These are phyloP conservation scores for Nicotiana tomentosiformis DNA, from an alignment of 257 asterid genomes.

Conservation along the genomic window DNA sequence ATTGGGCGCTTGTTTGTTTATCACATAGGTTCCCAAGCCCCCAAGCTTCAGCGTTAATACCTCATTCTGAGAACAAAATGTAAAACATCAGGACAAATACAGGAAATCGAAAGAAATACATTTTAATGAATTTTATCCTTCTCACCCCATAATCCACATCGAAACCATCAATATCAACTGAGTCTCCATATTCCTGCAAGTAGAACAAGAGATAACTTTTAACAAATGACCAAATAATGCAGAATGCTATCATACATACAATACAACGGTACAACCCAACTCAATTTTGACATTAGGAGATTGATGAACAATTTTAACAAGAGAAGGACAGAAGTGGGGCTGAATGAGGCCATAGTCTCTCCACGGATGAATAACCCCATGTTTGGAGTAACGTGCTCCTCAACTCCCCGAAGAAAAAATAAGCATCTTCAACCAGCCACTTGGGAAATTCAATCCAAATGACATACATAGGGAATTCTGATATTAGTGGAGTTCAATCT, in stretches of 20 bases:
- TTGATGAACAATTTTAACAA: background rate
- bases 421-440: background rate
- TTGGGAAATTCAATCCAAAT: background rate
- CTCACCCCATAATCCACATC: slow-evolving; percentile 92
- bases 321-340: background rate
- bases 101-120: background rate
- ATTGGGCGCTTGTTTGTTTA: slow-evolving; percentile 91
- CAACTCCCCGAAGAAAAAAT: background rate
- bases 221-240: background rate
- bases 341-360: background rate
- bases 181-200: slow-evolving; percentile 76
- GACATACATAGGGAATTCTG: background rate
- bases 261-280: background rate
- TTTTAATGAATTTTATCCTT: background rate
- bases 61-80: slow-evolving; percentile 51
- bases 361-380: background rate
- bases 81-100: slow-evolving; percentile 13
- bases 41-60: slow-evolving; percentile 91
- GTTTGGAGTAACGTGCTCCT: background rate
- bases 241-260: background rate
- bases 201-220: background rate
- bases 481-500: background rate
- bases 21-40: slow-evolving; percentile 76
- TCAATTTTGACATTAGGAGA: background rate
- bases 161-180: slow-evolving; percentile 69